Evolutionary conservation across 2,329 filamentous ascomycete genomes (phyloP).

Genomic region (Bipolaris sorokiniana): DNA sequence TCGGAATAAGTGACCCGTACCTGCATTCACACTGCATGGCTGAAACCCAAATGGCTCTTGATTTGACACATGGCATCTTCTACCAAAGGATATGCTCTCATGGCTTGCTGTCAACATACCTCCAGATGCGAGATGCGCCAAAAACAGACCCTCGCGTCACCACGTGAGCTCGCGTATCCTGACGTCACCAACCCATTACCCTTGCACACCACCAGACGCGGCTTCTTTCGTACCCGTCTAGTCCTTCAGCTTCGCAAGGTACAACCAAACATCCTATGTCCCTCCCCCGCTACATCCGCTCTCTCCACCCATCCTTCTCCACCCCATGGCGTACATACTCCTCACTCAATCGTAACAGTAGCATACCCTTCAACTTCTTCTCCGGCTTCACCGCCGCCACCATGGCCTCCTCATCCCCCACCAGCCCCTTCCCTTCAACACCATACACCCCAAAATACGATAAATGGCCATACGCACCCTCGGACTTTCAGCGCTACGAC

Average conservation of each 20-base stretch:
- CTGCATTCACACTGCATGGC: background rate
- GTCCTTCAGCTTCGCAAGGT: background rate
- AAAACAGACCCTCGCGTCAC: background rate
- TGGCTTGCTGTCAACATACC: background rate
- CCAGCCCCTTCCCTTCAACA: slow-evolving; percentile 15
- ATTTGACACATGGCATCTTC: background rate
- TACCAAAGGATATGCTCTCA: too few species aligned
- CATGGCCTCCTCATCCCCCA: slow-evolving; percentile 8
- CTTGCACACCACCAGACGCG: slow-evolving; percentile 10
- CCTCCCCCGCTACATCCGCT: background rate
- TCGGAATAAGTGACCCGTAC: slow-evolving; percentile 20
- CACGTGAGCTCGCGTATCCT: slow-evolving; percentile 30
- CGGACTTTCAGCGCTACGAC: slow-evolving; percentile 52
- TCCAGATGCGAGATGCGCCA: background rate
- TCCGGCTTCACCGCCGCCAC: slow-evolving; percentile 12
- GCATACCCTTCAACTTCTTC: slow-evolving; percentile 23
- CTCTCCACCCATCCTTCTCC: background rate
- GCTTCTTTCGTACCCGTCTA: background rate
- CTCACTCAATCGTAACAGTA: slow-evolving; percentile 4
- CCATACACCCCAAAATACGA: slow-evolving; percentile 27
- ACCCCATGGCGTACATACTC: slow-evolving; percentile 13
- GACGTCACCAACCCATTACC: slow-evolving; percentile 20
- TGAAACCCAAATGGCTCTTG: background rate
- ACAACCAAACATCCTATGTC: slow-evolving; percentile 11
- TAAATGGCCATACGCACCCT: slow-evolving; percentile 25